These are phyloP conservation scores for Aspergillus sp. DNA, from an alignment of 2,329 filamentous ascomycete species.

Conservation along the genomic window DNA sequence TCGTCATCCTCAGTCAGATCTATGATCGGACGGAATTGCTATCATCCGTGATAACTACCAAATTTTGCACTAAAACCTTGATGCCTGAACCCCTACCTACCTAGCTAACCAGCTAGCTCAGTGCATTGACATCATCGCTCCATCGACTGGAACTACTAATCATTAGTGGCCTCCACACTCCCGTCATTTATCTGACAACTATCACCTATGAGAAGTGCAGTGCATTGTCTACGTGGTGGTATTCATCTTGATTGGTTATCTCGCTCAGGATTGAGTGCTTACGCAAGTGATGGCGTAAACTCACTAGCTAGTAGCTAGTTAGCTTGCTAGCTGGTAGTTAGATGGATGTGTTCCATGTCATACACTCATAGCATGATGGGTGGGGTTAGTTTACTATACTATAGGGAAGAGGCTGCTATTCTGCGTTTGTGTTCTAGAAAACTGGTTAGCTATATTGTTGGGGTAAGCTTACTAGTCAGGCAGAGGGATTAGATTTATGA, in stretches of 20 bases:
- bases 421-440: too few species aligned
- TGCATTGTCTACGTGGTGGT: not conserved
- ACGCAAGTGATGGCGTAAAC: not conserved
- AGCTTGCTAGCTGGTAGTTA: not conserved
- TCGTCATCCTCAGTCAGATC: too few species aligned
- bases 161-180: not conserved
- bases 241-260: not conserved
- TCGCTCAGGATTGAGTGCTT: not conserved
- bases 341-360: not conserved
- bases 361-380: not conserved
- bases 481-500: too few species aligned
- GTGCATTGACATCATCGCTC: not conserved
- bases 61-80: too few species aligned
- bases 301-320: not conserved
- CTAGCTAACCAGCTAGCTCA: not conserved
- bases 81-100: too few species aligned
- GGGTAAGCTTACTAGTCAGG: too few species aligned
- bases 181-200: not conserved
- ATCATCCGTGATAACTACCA: too few species aligned
- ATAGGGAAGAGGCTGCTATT: too few species aligned
- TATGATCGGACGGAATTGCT: too few species aligned
- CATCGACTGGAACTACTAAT: not conserved
- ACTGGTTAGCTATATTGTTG: too few species aligned
- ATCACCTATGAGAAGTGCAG: too few species aligned
- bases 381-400: too few species aligned